Evolutionary conservation across 2,329 filamentous ascomycete genomes (phyloP), one percentile per base, ranked within the genome.

Genomic region (Immersiporthe knoxdaviesiana): DNA sequence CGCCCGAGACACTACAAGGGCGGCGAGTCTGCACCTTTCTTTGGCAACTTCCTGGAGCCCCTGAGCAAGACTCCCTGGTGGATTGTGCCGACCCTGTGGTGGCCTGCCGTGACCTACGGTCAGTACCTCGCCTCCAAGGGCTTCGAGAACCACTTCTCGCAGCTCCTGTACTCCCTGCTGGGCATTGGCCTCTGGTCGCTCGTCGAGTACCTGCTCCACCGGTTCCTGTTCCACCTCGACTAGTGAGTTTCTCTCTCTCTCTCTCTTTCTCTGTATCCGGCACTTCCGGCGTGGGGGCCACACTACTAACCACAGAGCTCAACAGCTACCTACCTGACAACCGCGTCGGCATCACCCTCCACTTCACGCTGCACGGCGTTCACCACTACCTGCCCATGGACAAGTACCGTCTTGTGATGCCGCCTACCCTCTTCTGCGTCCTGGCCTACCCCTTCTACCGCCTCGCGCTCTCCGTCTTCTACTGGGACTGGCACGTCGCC

Each of bases 341-440:
- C 79, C 88, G 93, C 67, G 90, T 92, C n/a, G 91, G 88, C 72
- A 84, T 99, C 70, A 97, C 93, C 0, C 75, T 91, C 27, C 96
- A 99, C 79, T 99, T 99, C 82, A 82, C 97, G 54, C 91, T 99
- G 35, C 96, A 99, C 76, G 96, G 96, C 72, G 93, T 99, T 72
- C 96, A 99, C 78, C 96, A 99, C 81, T 99, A 98, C 81, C 87
- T 99, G 5, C 96, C 96, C n/a, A 98, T 99, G 96, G 96, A 99
- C 83, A 95, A 91, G 77, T 95, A 97, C 76, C 91, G 96, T 71
- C 90, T 99, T 12, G 96, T 99, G 73, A 98, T 99, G 96, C 96
- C 96, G 1, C 96, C 96, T 0, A 88, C 93, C 0, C 85, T 99
- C 3, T 98, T 99, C 78, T 72, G 95, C 32, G 86, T 88, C 16